Percentiles rank a stretch among this genome's conserved stretches.
Conservation (phyloP, 2,329 filamentous ascomycete species). For the Pyrenophora tritici-repentis region DNA sequence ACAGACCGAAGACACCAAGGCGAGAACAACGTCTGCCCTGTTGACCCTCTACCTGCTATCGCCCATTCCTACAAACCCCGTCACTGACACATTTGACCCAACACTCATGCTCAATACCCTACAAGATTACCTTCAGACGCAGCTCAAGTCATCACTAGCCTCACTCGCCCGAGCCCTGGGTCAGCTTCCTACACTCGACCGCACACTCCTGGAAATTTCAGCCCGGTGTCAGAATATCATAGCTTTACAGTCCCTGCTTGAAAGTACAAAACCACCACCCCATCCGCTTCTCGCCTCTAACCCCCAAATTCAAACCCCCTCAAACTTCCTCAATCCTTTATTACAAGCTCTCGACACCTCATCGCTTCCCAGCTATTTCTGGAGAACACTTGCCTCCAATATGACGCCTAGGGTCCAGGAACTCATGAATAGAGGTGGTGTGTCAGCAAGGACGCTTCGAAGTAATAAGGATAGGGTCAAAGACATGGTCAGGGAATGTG, state of each 20-base stretch:
- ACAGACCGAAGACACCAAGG: constrained; percentile 74
- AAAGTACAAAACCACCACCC: constrained; percentile 66
- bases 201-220: constrained; percentile 79
- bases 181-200: constrained; percentile 79
- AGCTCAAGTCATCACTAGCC: constrained; percentile 77
- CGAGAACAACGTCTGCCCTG: constrained; percentile 74
- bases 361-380: constrained; percentile 88
- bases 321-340: constrained; percentile 71
- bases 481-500: constrained; percentile 80
- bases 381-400: constrained; percentile 82
- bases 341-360: constrained; percentile 82
- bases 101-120: constrained; percentile 75
- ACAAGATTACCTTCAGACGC: constrained; percentile 80
- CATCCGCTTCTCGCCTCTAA: constrained; percentile 66
- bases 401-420: constrained; percentile 81
- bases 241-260: constrained; percentile 80
- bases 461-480: constrained; percentile 75
- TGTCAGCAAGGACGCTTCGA: constrained; percentile 78
- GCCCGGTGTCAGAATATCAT: constrained; percentile 88
- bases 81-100: constrained; percentile 62
- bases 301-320: neutral
- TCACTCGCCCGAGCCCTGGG: constrained; percentile 75
- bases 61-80: constrained; percentile 61
- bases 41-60: constrained; percentile 81
- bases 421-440: constrained; percentile 79